Percentiles rank a stretch among this genome's conserved stretches.
phyloP scores from a whole-genome alignment of 1,284 basidiomycete species.

The Lentinula novae-zelandiae region DNA sequence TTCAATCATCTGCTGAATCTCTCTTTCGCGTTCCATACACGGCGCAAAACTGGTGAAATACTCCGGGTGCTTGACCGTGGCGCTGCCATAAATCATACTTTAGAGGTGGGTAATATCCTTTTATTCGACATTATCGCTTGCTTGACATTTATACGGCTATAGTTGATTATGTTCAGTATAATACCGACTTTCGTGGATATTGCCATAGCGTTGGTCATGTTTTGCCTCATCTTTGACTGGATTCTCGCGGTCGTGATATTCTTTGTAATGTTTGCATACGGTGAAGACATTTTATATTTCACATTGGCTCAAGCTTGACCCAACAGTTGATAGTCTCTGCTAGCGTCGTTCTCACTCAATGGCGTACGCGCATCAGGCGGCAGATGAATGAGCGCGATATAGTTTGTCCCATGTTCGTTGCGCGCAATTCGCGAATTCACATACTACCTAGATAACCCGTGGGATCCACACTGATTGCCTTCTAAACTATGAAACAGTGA shows the following conservation, averaged over 20 bases:
- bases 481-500: conserved; percentile 82
- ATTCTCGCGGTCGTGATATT: conserved; percentile 69
- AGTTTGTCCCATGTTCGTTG: conserved; percentile 31
- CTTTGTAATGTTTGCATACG: conserved; percentile 72
- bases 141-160: background rate
- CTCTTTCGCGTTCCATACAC: conserved; percentile 82
- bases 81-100: conserved; percentile 80
- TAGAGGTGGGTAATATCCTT: conserved; percentile 55
- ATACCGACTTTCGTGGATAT: conserved; percentile 81
- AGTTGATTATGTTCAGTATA: conserved; percentile 77
- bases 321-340: conserved; percentile 43
- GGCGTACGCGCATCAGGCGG: conserved; percentile 68
- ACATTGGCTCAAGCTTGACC: conserved; percentile 7
- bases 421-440: background rate
- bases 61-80: conserved; percentile 86
- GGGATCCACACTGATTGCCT: conserved; percentile 79
- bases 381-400: conserved; percentile 78
- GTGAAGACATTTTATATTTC: conserved; percentile 34
- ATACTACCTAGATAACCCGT: conserved; percentile 49
- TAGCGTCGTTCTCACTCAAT: conserved; percentile 65
- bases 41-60: conserved; percentile 78
- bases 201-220: conserved; percentile 61
- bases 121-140: conserved; percentile 5
- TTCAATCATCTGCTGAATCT: conserved; percentile 81
- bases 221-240: conserved; percentile 65